Percentiles rank a stretch among this genome's conserved stretches.
These are phyloP conservation scores for Strobilomyces dryophilus DNA, from an alignment of 768 basidiomycete genomes.

Conservation along the genomic window DNA sequence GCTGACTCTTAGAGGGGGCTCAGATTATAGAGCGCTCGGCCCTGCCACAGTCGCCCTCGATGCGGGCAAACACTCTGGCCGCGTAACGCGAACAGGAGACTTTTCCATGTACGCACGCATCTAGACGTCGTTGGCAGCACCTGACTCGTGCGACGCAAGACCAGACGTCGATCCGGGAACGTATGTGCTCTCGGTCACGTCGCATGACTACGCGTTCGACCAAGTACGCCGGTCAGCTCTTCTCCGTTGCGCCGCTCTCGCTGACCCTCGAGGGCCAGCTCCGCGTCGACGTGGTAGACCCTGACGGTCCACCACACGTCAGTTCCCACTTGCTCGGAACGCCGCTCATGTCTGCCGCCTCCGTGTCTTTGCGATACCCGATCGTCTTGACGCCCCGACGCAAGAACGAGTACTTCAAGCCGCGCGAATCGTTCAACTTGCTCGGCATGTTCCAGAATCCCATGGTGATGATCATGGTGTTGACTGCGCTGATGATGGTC, in stretches of 20 bases:
- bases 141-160: slow-evolving; percentile 36
- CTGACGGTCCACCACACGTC: slow-evolving; percentile 45
- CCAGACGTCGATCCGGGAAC: slow-evolving; percentile 64
- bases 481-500: slow-evolving; percentile 63
- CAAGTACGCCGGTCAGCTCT: slow-evolving; percentile 40
- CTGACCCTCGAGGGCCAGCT: slow-evolving; percentile 38
- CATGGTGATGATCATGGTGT: slow-evolving; percentile 78
- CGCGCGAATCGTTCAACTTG: slow-evolving; percentile 69
- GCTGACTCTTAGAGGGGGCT: slow-evolving; percentile 15
- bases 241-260: not conserved
- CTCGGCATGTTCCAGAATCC: slow-evolving; percentile 76
- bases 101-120: slow-evolving; percentile 58
- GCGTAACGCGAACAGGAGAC: slow-evolving; percentile 52
- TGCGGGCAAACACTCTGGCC: slow-evolving; percentile 48
- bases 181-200: slow-evolving; percentile 62
- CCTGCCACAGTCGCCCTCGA: slow-evolving; percentile 59
- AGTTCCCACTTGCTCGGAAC: slow-evolving; percentile 67
- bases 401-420: slow-evolving; percentile 61
- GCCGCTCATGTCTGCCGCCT: slow-evolving; percentile 55
- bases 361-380: slow-evolving; percentile 57
- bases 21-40: slow-evolving; percentile 42
- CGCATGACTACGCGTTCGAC: slow-evolving; percentile 70
- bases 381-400: slow-evolving; percentile 51
- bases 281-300: slow-evolving; percentile 57
- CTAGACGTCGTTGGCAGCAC: not conserved